phyloP scores from a whole-genome alignment of 139 green algal species.

The Coccomyxa sp. region DNA sequence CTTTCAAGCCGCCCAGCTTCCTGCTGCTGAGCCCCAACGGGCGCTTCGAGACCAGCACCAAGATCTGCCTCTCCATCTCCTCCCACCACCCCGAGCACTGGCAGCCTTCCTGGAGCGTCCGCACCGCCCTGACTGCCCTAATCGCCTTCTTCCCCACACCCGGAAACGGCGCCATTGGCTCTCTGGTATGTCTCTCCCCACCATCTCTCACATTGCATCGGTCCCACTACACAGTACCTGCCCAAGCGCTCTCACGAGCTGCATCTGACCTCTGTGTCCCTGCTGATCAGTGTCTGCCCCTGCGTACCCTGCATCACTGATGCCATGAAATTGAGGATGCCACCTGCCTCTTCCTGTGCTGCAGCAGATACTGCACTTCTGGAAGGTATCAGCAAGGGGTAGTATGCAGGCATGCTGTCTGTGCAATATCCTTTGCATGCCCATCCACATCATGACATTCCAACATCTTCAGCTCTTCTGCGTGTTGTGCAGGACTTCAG shows the following conservation, averaged over 20 bases:
- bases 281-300: background rate
- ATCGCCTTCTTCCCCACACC: constrained; percentile 94
- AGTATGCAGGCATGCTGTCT: background rate
- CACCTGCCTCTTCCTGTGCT: background rate
- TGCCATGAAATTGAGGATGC: background rate
- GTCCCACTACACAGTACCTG: background rate
- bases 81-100: constrained; percentile 96
- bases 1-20: constrained; percentile 97
- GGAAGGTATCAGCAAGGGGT: background rate
- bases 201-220: background rate
- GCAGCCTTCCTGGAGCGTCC: constrained; percentile 96
- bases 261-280: background rate
- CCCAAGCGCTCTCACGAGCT: background rate
- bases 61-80: constrained; percentile 96
- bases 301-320: background rate
- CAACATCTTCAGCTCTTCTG: too few relatives aligned
- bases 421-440: too few relatives aligned
- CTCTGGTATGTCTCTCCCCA: constrained; percentile 44
- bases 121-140: constrained; percentile 89
- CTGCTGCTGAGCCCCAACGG: constrained; percentile 91
- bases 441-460: too few relatives aligned
- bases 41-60: constrained; percentile 81
- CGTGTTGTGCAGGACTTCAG: constrained; percentile 81
- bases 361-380: background rate
- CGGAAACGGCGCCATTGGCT: constrained; percentile 85